A percentile compares a stretch with the other conserved stretches of the same genome.
phyloP scores from a whole-genome alignment of 371 early-diverging fungal species.

The Mucor piriformis region DNA sequence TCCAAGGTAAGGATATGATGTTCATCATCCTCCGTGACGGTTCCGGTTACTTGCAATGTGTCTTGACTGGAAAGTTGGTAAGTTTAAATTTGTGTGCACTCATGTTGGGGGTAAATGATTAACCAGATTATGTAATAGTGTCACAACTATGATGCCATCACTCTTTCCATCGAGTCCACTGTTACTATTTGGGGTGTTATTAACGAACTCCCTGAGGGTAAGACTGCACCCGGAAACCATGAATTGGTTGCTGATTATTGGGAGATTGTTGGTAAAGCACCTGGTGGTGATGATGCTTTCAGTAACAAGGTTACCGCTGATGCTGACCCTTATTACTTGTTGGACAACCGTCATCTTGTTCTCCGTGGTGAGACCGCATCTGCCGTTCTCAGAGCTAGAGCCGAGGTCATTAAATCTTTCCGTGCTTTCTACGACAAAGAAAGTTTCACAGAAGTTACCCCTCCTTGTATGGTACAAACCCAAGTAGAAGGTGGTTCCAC shows the following conservation, averaged over 20 bases:
- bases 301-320: slow-evolving; percentile 88
- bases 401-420: slow-evolving; percentile 89
- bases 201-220: slow-evolving; percentile 90
- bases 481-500: slow-evolving; percentile 99
- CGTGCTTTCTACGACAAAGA: slow-evolving; percentile 91
- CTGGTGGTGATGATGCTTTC: slow-evolving; percentile 94
- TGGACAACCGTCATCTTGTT: slow-evolving; percentile 97
- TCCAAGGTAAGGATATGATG: slow-evolving; percentile 96
- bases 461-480: slow-evolving; percentile 99
- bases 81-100: slow-evolving; percentile 13
- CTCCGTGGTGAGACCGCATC: slow-evolving; percentile 94
- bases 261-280: slow-evolving; percentile 93
- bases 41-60: slow-evolving; percentile 92
- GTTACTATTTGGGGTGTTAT: slow-evolving; percentile 88
- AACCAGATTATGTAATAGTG: slow-evolving; percentile 55
- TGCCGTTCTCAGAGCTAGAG: slow-evolving; percentile 89
- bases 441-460: slow-evolving; percentile 94
- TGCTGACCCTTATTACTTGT: slow-evolving; percentile 86
- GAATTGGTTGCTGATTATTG: slow-evolving; percentile 97
- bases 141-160: slow-evolving; percentile 93
- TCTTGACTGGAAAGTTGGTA: slow-evolving; percentile 86
- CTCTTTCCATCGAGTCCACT: slow-evolving; percentile 92
- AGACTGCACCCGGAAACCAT: slow-evolving; percentile 95
- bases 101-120: neutral
- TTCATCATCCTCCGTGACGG: slow-evolving; percentile 96